Percentiles rank a stretch among this genome's conserved stretches.
These are phyloP conservation scores for Castanea mollissima DNA, from an alignment of 306 rosid species.

Conservation along the genomic window DNA sequence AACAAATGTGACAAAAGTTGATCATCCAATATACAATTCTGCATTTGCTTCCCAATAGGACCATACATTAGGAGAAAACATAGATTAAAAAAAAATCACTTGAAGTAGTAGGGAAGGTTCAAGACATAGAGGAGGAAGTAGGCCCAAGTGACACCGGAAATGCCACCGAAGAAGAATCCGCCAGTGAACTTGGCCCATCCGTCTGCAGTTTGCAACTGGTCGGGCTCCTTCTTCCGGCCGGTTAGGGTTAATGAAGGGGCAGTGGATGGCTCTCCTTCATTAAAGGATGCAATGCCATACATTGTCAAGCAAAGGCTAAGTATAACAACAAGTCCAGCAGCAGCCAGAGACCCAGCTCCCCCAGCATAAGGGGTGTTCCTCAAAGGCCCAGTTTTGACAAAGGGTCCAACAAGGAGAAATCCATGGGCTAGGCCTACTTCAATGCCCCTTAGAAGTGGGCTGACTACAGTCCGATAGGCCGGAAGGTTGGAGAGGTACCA, in stretches of 20 bases:
- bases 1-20: constrained; percentile 14
- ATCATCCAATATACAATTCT: constrained; percentile 26
- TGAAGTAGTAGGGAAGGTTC: constrained; percentile 79
- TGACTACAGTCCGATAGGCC: constrained; percentile 89
- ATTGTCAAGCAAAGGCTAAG: constrained; percentile 72
- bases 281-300: constrained; percentile 81
- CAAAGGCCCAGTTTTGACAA: constrained; percentile 86
- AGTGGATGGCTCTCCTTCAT: constrained; percentile 86
- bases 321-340: constrained; percentile 84
- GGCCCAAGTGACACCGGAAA: constrained; percentile 94
- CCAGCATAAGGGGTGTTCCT: constrained; percentile 73
- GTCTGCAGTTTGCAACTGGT: constrained; percentile 84
- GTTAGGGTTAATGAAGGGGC: constrained; percentile 81
- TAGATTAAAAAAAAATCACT: constrained; percentile 35
- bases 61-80: constrained; percentile 3
- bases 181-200: constrained; percentile 98
- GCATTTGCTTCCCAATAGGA: constrained; percentile 17
- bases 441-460: constrained; percentile 77
- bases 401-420: constrained; percentile 77
- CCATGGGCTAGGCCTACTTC: constrained; percentile 98
- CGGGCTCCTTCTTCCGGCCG: constrained; percentile 86
- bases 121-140: constrained; percentile 71
- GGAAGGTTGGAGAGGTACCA: constrained; percentile 98
- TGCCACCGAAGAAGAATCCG: constrained; percentile 96
- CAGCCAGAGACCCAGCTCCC: constrained; percentile 77